Conservation (phyloP, 768 basidiomycete genomes). For the Panellus pusillus region DNA sequence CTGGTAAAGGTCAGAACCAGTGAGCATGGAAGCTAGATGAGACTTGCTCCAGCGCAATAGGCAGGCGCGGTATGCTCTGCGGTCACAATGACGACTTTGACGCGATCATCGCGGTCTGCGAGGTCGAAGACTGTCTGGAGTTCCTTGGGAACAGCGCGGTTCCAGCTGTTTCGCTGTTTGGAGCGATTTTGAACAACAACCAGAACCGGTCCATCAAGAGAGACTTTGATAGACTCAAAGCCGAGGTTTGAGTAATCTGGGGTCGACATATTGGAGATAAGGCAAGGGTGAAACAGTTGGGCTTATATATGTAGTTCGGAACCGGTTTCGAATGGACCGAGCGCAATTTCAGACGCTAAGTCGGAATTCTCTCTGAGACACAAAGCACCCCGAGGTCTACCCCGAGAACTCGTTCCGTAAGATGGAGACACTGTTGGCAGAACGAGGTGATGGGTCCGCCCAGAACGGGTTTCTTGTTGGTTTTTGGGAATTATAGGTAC, state of each 20-base stretch:
- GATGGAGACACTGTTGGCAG: too few species aligned
- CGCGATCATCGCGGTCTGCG: constrained; percentile 52
- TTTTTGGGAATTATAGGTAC: too few species aligned
- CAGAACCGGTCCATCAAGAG: constrained; percentile 43
- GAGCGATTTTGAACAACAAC: constrained; percentile 48
- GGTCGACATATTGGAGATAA: constrained; percentile 27
- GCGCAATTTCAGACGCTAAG: not conserved
- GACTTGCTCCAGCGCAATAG: constrained; percentile 54
- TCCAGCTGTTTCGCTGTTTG: constrained; percentile 51
- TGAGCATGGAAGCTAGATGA: not conserved
- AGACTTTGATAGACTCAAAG: constrained; percentile 43
- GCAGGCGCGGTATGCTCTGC: constrained; percentile 52
- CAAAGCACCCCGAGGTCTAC: too few species aligned
- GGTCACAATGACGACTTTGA: constrained; percentile 51
- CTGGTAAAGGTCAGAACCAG: constrained; percentile 26
- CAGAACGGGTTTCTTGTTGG: too few species aligned
- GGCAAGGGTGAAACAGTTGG: not conserved
- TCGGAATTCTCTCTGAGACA: too few species aligned
- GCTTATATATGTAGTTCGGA: not conserved
- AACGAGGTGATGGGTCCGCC: too few species aligned
- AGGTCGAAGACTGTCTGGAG: constrained; percentile 44
- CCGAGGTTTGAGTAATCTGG: constrained; percentile 37
- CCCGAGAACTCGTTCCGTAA: too few species aligned
- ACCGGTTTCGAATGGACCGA: not conserved
- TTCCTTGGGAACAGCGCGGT: constrained; percentile 33